Evolutionary conservation across 345 rosid genomes (phyloP).

Genomic region (Eucalyptus lansdowneana): DNA sequence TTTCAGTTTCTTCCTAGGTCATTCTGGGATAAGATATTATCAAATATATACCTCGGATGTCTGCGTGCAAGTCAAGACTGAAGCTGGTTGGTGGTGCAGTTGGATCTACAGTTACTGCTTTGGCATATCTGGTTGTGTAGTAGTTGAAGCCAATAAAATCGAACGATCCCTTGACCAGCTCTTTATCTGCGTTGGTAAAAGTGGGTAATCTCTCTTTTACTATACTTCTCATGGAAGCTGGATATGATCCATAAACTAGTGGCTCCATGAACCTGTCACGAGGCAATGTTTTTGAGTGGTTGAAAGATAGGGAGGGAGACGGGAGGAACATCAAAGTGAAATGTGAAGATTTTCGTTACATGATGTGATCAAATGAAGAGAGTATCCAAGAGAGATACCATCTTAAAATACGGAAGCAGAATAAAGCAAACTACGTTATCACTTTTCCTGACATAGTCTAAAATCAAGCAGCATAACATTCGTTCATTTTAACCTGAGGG

Average conservation of each 20-base stretch:
- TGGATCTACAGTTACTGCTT: slow-evolving; percentile 1
- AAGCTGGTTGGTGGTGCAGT: neutral
- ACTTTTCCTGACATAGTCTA: neutral
- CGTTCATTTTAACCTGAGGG: neutral
- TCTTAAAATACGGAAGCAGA: neutral
- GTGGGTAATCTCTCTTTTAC: slow-evolving; percentile 36
- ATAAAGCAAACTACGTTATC: neutral
- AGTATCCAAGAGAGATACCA: neutral
- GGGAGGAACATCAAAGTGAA: neutral
- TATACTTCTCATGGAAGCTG: slow-evolving; percentile 41
- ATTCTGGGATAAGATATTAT: neutral
- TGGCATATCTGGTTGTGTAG: slow-evolving; percentile 25
- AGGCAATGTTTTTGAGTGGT: neutral
- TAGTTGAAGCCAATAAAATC: slow-evolving; percentile 50
- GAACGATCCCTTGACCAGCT: slow-evolving; percentile 36
- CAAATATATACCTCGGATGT: neutral
- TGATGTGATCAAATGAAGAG: neutral
- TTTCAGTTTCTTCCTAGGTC: neutral
- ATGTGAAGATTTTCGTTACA: neutral
- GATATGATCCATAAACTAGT: slow-evolving; percentile 55
- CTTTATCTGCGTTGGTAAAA: slow-evolving; percentile 15
- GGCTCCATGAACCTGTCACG: slow-evolving; percentile 50
- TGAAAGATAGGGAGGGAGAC: neutral
- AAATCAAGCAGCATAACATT: neutral
- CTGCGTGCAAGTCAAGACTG: slow-evolving; percentile 24